Conservation (phyloP, 2,329 filamentous ascomycete genomes). For the Fusarium dimerum region DNA sequence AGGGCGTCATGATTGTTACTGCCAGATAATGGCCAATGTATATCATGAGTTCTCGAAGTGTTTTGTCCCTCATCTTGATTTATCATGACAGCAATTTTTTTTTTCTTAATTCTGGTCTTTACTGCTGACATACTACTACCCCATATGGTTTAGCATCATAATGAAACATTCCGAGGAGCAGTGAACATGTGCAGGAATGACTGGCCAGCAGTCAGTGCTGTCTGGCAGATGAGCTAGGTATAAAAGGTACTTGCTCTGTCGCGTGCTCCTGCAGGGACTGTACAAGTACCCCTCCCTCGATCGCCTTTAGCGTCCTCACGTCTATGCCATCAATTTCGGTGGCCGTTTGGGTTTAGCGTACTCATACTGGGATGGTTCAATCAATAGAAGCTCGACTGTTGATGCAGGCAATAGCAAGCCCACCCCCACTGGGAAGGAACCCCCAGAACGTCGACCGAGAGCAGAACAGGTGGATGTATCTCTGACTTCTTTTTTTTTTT, state of each 20-base stretch:
- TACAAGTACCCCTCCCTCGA: constrained; percentile 5
- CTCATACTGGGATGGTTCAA: background rate
- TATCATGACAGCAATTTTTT: background rate
- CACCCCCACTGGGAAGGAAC: constrained; percentile 7
- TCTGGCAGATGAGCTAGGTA: constrained; percentile 4
- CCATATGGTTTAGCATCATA: constrained; percentile 9
- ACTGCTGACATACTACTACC: constrained; percentile 12
- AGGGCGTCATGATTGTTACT: background rate
- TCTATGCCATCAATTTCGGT: constrained; percentile 21
- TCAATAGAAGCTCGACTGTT: background rate
- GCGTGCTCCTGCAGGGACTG: background rate
- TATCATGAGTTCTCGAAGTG: background rate
- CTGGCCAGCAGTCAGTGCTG: constrained; percentile 17
- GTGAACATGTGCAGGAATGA: constrained; percentile 28
- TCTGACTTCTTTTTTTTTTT: constrained; percentile 10
- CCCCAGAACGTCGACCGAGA: constrained; percentile 32
- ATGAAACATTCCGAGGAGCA: background rate
- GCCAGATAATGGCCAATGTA: background rate
- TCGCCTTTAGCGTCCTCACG: background rate
- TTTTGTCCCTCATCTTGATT: background rate
- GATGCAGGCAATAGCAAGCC: constrained; percentile 6
- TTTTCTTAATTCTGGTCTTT: background rate
- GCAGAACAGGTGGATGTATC: constrained; percentile 9
- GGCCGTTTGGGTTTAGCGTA: constrained; percentile 28
- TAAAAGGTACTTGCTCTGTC: constrained; percentile 4